Conservation (phyloP, 495 filamentous ascomycete genomes). For the Thermothielavioides terrestris region DNA sequence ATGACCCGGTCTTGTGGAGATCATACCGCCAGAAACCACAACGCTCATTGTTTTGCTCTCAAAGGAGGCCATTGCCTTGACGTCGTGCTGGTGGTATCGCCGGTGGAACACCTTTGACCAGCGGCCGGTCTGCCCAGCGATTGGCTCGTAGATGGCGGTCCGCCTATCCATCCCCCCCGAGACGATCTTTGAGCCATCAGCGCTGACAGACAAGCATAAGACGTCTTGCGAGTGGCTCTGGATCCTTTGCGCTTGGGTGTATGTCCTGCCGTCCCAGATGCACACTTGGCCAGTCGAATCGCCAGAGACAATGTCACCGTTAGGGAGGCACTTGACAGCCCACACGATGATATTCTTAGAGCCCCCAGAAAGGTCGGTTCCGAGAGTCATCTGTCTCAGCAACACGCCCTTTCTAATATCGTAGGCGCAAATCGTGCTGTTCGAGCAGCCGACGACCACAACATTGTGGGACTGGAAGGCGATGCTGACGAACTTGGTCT, state of each 20-base stretch:
- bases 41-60: slow-evolving; percentile 77
- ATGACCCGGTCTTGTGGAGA: neutral
- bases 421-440: slow-evolving; percentile 83
- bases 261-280: slow-evolving; percentile 89
- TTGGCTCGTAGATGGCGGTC: slow-evolving; percentile 68
- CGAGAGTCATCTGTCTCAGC: slow-evolving; percentile 74
- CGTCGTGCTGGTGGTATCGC: slow-evolving; percentile 82
- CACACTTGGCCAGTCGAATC: slow-evolving; percentile 89
- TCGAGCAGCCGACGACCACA: slow-evolving; percentile 82
- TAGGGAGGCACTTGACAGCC: slow-evolving; percentile 77
- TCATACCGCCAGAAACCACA: slow-evolving; percentile 81
- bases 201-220: slow-evolving; percentile 68
- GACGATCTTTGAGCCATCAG: slow-evolving; percentile 74
- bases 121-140: slow-evolving; percentile 47
- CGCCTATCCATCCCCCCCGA: slow-evolving; percentile 86
- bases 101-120: slow-evolving; percentile 82
- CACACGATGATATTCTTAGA: slow-evolving; percentile 84
- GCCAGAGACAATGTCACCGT: slow-evolving; percentile 86
- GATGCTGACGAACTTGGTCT: slow-evolving; percentile 77
- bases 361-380: slow-evolving; percentile 62
- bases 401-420: slow-evolving; percentile 70
- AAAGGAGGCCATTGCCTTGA: slow-evolving; percentile 88
- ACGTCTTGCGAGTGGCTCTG: slow-evolving; percentile 84
- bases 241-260: slow-evolving; percentile 75
- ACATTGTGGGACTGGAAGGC: slow-evolving; percentile 76